A percentile compares a stretch with the other conserved stretches of the same genome.
phyloP scores from a whole-genome alignment of 306 rosid species.

The Corylus americana region DNA sequence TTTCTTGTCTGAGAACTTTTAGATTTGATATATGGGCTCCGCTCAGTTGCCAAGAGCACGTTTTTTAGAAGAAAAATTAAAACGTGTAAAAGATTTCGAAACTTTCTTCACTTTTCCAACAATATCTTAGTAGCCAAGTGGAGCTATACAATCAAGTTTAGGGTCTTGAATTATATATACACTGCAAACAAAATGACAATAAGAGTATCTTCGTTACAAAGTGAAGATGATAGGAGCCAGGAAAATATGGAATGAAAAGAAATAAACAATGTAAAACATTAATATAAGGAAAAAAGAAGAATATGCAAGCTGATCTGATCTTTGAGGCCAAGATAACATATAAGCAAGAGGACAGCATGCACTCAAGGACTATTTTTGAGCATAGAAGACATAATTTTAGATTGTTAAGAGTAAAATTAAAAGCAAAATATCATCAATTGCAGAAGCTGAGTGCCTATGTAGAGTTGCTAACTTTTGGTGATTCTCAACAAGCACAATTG shows the following conservation, averaged over 20 bases:
- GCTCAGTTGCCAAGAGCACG: background rate
- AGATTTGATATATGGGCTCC: background rate
- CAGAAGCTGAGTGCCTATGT: too few relatives aligned
- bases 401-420: too few relatives aligned
- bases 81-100: background rate
- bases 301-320: background rate
- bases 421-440: too few relatives aligned
- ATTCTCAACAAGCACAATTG: too few relatives aligned
- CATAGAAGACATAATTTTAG: background rate
- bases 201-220: background rate
- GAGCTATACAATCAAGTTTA: background rate
- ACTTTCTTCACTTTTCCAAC: background rate
- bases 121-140: background rate
- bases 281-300: background rate
- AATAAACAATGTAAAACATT: background rate
- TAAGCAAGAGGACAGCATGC: background rate
- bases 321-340: background rate
- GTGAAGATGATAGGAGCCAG: background rate
- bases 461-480: too few relatives aligned
- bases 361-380: background rate
- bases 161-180: background rate
- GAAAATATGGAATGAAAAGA: background rate
- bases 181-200: background rate
- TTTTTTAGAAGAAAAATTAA: background rate
- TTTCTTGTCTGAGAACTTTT: background rate